Conservation (phyloP, 1,284 basidiomycete genomes). For the Thecaphora thlaspeos region DNA sequence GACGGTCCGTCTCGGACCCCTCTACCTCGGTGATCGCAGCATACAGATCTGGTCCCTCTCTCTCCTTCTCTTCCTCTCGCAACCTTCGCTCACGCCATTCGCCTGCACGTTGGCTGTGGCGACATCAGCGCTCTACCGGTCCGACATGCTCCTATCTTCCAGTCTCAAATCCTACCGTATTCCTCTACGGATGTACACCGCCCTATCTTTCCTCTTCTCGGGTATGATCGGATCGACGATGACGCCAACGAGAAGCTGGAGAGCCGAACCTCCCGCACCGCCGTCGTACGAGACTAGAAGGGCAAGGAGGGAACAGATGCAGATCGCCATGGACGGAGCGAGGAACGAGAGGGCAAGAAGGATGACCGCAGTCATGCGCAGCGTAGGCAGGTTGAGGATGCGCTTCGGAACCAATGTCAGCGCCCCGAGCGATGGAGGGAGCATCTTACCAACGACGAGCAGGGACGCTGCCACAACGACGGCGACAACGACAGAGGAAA, state of each 20-base stretch:
- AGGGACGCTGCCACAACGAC: too few species aligned
- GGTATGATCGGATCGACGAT: conserved; percentile 14
- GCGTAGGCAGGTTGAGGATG: not conserved
- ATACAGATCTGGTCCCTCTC: conserved; percentile 11
- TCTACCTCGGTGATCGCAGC: conserved; percentile 7
- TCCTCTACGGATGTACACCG: conserved; percentile 7
- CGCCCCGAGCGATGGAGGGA: too few species aligned
- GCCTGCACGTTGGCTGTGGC: conserved; percentile 4
- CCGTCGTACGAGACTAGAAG: conserved; percentile 10
- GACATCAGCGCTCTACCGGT: conserved; percentile 16
- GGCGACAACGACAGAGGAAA: too few species aligned
- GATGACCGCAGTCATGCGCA: not conserved
- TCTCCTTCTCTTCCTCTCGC: conserved; percentile 13
- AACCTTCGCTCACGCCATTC: conserved; percentile 3
- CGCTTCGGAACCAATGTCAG: not conserved
- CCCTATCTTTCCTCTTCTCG: conserved; percentile 1
- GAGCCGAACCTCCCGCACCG: conserved; percentile 12
- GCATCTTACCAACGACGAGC: too few species aligned
- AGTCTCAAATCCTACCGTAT: conserved; percentile 13
- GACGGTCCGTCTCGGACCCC: conserved; percentile 7
- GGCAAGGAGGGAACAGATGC: conserved; percentile 5
- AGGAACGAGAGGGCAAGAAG: not conserved
- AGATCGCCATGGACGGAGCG: not conserved
- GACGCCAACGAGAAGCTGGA: conserved; percentile 15
- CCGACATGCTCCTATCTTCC: not conserved